Percentiles rank a stretch among this genome's conserved stretches.
These are phyloP conservation scores for Coniferiporia weirii DNA, from an alignment of 1,284 basidiomycete species.

Conservation along the genomic window DNA sequence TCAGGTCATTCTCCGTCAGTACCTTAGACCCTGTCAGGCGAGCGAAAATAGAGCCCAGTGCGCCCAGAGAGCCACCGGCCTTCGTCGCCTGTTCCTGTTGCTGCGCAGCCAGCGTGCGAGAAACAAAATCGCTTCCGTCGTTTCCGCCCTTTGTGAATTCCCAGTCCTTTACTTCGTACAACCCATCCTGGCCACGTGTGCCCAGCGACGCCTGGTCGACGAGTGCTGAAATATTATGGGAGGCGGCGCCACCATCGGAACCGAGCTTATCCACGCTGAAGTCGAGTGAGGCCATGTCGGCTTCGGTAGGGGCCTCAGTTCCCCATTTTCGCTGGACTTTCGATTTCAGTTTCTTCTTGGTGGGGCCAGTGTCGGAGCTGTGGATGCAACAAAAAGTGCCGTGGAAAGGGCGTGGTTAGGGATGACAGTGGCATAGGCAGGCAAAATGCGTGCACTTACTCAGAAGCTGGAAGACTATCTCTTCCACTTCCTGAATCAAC, in stretches of 20 bases:
- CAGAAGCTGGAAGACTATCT: constrained; percentile 59
- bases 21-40: constrained; percentile 82
- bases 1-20: constrained; percentile 78
- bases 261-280: constrained; percentile 60
- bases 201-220: constrained; percentile 81
- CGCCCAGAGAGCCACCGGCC: constrained; percentile 45
- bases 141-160: constrained; percentile 51
- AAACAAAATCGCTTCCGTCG: constrained; percentile 51
- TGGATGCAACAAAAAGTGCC: constrained; percentile 1
- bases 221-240: constrained; percentile 54
- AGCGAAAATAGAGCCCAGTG: constrained; percentile 73
- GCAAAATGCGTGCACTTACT: constrained; percentile 38
- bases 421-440: too few species aligned
- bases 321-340: constrained; percentile 94
- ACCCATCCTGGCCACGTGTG: constrained; percentile 71
- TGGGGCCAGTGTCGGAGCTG: constrained; percentile 52
- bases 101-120: constrained; percentile 45
- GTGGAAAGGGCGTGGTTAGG: constrained; percentile 10
- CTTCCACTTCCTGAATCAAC: constrained; percentile 50
- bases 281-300: constrained; percentile 88
- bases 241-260: constrained; percentile 31
- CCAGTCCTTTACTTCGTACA: constrained; percentile 95
- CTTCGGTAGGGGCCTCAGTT: constrained; percentile 68
- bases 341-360: constrained; percentile 54
- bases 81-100: constrained; percentile 31